Base-by-base conservation (phyloP, 2,329 filamentous ascomycete genomes). In the Botrytis deweyae region DNA sequence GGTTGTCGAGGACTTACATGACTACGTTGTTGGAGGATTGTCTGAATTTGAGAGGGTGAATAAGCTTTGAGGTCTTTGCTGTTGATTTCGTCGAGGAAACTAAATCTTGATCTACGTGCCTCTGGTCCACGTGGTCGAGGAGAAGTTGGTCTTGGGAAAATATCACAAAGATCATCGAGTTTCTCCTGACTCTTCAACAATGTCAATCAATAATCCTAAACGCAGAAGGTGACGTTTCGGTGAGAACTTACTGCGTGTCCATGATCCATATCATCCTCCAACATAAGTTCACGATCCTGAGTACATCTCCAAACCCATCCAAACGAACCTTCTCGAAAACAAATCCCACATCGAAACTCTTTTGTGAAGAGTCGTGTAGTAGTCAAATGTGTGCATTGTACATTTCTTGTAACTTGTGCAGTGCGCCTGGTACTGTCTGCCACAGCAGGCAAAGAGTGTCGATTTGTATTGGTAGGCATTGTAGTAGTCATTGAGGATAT, bases 291-390 rank as follows among this genome's bases (percentile, higher is more conserved):
- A 18, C 83, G 84, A 78, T 94, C 92, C 80, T 93, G 88, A 20
- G 86, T 88, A 81, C 93, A 96, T 74, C 87, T 85, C 81, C 93
- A 96, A 36, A 96, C 83, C 88, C 91, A 96, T 40, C 92, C 92
- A 71, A 91, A 85, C 25, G 85, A 82, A 0, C 91, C 88, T 1
- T 82, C 81, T 59, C 83, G 82, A 58, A 83, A 83, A 78, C 93
- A 96, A 38, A 85, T 79, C 12, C 86, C 82, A 82, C 93, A 96
- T 29, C 81, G 79, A 65, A 84, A 81, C 42, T 85, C 80, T 33
- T 82, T 74, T 49, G 86, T 87, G 78, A 90, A 92, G 63, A 93
- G 81, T 42, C 91, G 88, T 16, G 89, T 88, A 87, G 94, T 90
- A 72, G 86, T 89, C 64, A 89, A 83, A 79, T 95, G 92, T 3